Base-by-base conservation (phyloP, 2,329 filamentous ascomycete species). In the Venturia asperata region DNA sequence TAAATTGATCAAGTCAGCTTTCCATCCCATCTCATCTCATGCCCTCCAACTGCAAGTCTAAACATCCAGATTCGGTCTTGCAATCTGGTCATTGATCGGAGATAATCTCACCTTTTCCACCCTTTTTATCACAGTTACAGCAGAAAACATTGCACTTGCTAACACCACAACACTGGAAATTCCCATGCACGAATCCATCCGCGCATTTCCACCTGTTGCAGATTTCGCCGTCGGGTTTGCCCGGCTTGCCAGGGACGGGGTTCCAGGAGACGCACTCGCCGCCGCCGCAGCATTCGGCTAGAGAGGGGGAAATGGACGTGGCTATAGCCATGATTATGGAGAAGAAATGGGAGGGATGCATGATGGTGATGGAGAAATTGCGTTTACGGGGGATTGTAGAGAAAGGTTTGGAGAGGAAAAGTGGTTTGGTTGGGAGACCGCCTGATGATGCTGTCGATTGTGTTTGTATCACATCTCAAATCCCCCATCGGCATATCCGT, bases 91-190 rank as follows among this genome's bases (percentile, higher is more conserved):
- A n/a, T n/a, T n/a, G n/a, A n/a, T n/a, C n/a, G n/a, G 15, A 9
- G 15, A 10, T 15, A 2, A 24, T n/a, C 55, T 37, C 11, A 60
- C 27, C 27, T 60, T 60, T 60, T 27, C 55, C 55, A 60, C 34
- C 34, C 17, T 37, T 24, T 15, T 34, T 41, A 17, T 60, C 55
- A 24, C 55, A 60, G n/a, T 60, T 60, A 10, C 55, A 60, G 55
- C 55, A 60, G 3, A 17, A 45, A 2, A 52, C 21, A 10, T 52
- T 52, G 21, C 21, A 52, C 15, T 52, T 52, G 13, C 47, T 52
- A 13, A 52, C 21, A 9, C 47, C 47, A 10, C 21, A 52, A 15
- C 21, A 52, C 24, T 52, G 47, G 47, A 52, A 52, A 17, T 52
- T 52, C 1, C 47, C 21, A 10, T 52, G 21, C n/a, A 52, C 21